These are phyloP conservation scores for Claviceps paspali DNA, from an alignment of 2,329 filamentous ascomycete genomes.

Conservation along the genomic window DNA sequence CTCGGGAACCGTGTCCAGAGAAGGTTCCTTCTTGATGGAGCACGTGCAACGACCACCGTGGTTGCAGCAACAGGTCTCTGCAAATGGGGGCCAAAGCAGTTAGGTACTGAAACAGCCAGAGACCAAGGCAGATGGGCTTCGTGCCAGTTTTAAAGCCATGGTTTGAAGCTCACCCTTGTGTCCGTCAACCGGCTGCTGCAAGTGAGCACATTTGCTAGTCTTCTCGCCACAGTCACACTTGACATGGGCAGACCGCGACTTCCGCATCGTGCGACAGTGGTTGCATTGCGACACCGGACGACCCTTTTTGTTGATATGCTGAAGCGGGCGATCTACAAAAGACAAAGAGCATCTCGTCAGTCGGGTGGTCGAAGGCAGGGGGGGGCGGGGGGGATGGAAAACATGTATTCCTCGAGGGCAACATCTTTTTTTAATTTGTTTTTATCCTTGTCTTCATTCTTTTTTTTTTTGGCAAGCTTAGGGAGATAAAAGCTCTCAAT, in stretches of 20 bases:
- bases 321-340: conserved; percentile 64
- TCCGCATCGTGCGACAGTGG: conserved; percentile 91
- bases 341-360: conserved; percentile 1
- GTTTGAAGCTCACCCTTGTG: conserved; percentile 37
- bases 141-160: background rate
- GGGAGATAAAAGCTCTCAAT: background rate
- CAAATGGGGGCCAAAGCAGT: conserved; percentile 5
- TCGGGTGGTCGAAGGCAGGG: background rate
- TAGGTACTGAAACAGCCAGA: conserved; percentile 5
- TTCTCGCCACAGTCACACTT: conserved; percentile 97
- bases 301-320: conserved; percentile 95
- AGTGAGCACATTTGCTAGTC: conserved; percentile 52
- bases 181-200: conserved; percentile 40
- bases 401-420: background rate
- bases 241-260: conserved; percentile 84
- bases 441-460: background rate
- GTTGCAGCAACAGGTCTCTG: conserved; percentile 56
- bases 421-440: background rate
- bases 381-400: no score
- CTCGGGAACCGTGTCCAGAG: conserved; percentile 48
- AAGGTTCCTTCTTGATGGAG: conserved; percentile 44
- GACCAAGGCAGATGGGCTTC: conserved; percentile 1
- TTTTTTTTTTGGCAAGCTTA: background rate
- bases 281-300: conserved; percentile 94
- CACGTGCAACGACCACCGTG: conserved; percentile 54